phyloP scores from a whole-genome alignment of 192 early-diverging fungal genomes.

The Coemansia interrupta region DNA sequence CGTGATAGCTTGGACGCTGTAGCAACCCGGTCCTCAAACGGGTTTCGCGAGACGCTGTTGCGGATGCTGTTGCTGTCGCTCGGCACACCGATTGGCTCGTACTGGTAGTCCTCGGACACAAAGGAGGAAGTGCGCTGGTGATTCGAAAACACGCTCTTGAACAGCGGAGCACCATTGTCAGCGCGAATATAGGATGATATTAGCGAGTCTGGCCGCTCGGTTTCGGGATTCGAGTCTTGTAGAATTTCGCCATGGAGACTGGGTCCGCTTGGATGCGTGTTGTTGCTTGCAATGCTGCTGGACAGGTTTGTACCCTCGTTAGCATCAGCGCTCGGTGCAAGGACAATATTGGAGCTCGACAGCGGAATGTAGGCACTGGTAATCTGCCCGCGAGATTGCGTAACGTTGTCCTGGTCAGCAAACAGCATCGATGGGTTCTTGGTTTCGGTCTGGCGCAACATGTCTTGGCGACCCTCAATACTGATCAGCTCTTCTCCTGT shows the following conservation, averaged over 20 bases:
- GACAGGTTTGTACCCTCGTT: conserved; percentile 7
- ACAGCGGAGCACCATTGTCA: conserved; percentile 24
- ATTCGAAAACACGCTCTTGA: conserved; percentile 12
- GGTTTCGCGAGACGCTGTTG: conserved; percentile 1
- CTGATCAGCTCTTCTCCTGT: conserved; percentile 23
- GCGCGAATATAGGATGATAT: conserved; percentile 36
- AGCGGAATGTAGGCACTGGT: conserved; percentile 31
- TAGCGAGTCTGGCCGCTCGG: conserved; percentile 27
- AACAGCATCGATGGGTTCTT: conserved; percentile 12
- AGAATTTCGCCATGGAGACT: conserved; percentile 39
- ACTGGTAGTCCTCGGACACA: conserved; percentile 45
- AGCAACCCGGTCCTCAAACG: conserved; percentile 12
- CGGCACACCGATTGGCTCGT: conserved; percentile 19
- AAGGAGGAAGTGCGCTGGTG: conserved; percentile 30
- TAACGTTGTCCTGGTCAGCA: conserved; percentile 9
- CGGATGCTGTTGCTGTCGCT: neutral
- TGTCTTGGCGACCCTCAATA: conserved; percentile 21
- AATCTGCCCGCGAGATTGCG: neutral
- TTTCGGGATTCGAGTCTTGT: conserved; percentile 3
- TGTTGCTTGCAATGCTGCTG: conserved; percentile 17
- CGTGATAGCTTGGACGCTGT: neutral
- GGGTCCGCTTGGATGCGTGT: conserved; percentile 33
- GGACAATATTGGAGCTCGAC: conserved; percentile 32
- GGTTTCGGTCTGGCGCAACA: conserved; percentile 15
- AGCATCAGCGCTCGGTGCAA: conserved; percentile 9